Evolutionary conservation across 1,139 yeast genomes (phyloP), one percentile per base, ranked within the genome.

Genomic region (Sugiyamaella castrensis): DNA sequence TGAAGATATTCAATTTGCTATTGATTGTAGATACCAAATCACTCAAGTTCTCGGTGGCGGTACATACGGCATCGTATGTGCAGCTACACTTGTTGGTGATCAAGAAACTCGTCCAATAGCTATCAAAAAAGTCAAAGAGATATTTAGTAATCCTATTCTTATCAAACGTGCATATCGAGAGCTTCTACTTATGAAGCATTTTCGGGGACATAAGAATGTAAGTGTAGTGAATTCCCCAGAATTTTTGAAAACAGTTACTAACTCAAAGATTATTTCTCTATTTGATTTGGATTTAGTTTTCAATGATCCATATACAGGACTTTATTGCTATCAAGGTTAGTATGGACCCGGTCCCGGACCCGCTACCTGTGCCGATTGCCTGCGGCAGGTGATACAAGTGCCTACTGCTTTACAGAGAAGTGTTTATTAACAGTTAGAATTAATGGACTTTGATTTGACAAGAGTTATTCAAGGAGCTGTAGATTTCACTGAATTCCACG

Each of bases 121-220:
- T 8, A 84, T 89, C 47, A 91, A 91, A 64, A 86, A 71, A 49
- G 91, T 92, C 57, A 87, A 96, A 48, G 87, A 87, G 68, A 85
- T 92, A 49, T 89, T 92, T 69, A 80, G 85, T 55, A 88, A 88
- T 66, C 84, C 86, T 65, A 84, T 91, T 53, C 74, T 91, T 45
- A 85, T 96, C 66, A 88, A 88, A 62, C 74, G 98, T 43, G 94
- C 97, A 1, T 73, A 92, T 38, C 76, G 98, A 46, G 98, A 92
- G 66, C 72, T 92, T 64, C 87, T 88, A 66, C 74, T 92, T 30
- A 73, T 92, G 59, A 86, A 89, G 58, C 96, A 91, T 65, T 89
- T 92, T 68, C 75, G 98, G 54, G 96, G 96, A 2, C 96, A 88
- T 67, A 80, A 75, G 59, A 87, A 87, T 63, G 81, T 71, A 68